Evolutionary conservation across 2,329 filamentous ascomycete species (phyloP), one percentile per base, ranked within the genome.

Genomic region (Cladosporium cucumerinum): DNA sequence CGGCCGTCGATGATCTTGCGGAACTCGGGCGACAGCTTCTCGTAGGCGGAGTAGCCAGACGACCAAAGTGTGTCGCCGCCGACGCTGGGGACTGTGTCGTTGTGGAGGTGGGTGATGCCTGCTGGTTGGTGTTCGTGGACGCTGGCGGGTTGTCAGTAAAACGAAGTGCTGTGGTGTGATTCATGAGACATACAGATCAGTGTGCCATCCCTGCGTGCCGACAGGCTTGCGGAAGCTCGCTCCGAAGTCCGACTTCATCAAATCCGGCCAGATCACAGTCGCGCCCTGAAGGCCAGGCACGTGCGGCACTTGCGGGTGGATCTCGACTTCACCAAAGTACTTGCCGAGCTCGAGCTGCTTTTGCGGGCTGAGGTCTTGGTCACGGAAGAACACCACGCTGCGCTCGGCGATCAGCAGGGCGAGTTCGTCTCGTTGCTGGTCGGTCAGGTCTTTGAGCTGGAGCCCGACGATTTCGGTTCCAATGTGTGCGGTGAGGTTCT

Each of bases 21-120:
- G 78, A 92, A 91, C 2, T 80, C 84, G 0, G 88, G 89, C 1
- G 86, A 89, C 0, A 91, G 82, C 76, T 91, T 91, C 75, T 90
- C 88, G 69, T 92, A 92, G 0, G 89, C 89, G 0, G 85, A 80
- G 72, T 91, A 91, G 1, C 89, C 88, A 65, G 83, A 87, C 0
- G 89, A 87, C 89, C 89, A 92, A 0, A 91, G 82, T 0, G 89
- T 91, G 74, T 92, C 89, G 12, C 89, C 89, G 1, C 89, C 89
- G 0, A 86, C 73, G 0, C 80, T 81, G 0, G 88, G 87, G 0
- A 91, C 80, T 0, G 87, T 87, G 60, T 73, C 71, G 59, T 73
- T 74, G 66, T 75, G 72, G 0, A 75, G 68, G 48, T 74, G 71
- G 2, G 73, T 74, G 23, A 73, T 72, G 6, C 88, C 89, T 0